Conservation (phyloP, 1,284 basidiomycete species). For the Cronartium ribicola region DNA sequence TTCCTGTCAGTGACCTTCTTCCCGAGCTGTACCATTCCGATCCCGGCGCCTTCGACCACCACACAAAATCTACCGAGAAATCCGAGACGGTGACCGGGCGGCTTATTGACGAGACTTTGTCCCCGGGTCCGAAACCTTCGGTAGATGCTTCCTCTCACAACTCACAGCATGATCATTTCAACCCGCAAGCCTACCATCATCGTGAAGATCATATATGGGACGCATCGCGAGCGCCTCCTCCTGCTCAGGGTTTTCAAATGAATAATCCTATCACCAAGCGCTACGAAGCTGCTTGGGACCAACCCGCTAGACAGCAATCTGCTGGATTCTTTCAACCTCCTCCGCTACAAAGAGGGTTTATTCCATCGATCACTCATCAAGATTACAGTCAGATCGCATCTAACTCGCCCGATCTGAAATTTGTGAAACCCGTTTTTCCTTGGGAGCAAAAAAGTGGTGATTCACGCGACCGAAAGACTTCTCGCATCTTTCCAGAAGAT, state of each 20-base stretch:
- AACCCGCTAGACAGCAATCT: constrained; percentile 46
- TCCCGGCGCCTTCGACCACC: constrained; percentile 24
- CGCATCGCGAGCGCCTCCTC: constrained; percentile 54
- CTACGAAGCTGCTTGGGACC: constrained; percentile 57
- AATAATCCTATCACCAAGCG: constrained; percentile 52
- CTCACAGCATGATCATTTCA: constrained; percentile 11
- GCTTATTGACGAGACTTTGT: constrained; percentile 49
- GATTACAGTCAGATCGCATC: constrained; percentile 55
- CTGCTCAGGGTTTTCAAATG: constrained; percentile 55
- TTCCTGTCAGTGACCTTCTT: constrained; percentile 41
- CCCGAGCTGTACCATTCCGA: not conserved
- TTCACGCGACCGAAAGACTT: constrained; percentile 53
- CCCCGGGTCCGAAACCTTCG: not conserved
- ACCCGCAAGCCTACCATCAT: not conserved
- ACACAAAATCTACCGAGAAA: constrained; percentile 40
- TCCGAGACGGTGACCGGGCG: constrained; percentile 51
- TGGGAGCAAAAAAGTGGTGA: constrained; percentile 73
- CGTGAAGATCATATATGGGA: constrained; percentile 53
- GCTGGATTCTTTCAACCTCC: constrained; percentile 61
- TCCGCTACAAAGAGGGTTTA: constrained; percentile 50
- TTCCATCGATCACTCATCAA: constrained; percentile 51
- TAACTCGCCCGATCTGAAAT: constrained; percentile 63
- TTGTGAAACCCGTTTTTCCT: constrained; percentile 79
- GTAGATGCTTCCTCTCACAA: not conserved
- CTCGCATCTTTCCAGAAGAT: constrained; percentile 67